Percentiles rank a stretch among this genome's conserved stretches.
Conservation (phyloP, 441 rosid species). For the Croton laevigatus region DNA sequence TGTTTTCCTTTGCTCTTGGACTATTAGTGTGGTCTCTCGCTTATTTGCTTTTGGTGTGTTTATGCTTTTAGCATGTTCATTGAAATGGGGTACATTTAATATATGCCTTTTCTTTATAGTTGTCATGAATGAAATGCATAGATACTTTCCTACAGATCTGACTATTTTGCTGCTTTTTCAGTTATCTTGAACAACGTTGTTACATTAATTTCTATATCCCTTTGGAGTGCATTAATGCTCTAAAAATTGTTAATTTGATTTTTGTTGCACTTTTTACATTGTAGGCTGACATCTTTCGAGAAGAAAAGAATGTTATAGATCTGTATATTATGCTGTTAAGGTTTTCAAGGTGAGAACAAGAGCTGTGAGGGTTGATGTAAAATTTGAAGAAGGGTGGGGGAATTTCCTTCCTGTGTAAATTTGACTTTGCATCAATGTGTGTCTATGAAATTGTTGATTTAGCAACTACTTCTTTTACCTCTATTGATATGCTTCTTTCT, state of each 20-base stretch:
- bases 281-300: slow-evolving; percentile 90
- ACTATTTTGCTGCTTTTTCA: neutral
- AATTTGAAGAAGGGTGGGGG: neutral
- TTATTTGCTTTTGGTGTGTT: neutral
- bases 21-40: neutral
- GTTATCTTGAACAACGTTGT: neutral
- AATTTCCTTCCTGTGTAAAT: neutral
- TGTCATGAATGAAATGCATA: neutral
- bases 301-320: slow-evolving; percentile 81
- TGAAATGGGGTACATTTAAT: slow-evolving; percentile 1
- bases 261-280: slow-evolving; percentile 27
- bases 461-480: neutral
- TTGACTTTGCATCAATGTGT: neutral
- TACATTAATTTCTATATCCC: neutral
- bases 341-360: slow-evolving; percentile 72
- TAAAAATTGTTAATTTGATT: neutral
- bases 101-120: neutral
- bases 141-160: neutral
- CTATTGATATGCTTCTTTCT: slow-evolving; percentile 27
- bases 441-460: slow-evolving; percentile 8
- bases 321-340: slow-evolving; percentile 91
- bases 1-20: neutral
- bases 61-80: neutral
- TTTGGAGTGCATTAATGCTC: neutral
- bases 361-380: slow-evolving; percentile 13